Conservation (phyloP, 2,329 filamentous ascomycete species). For the Incumbomyces lentus region DNA sequence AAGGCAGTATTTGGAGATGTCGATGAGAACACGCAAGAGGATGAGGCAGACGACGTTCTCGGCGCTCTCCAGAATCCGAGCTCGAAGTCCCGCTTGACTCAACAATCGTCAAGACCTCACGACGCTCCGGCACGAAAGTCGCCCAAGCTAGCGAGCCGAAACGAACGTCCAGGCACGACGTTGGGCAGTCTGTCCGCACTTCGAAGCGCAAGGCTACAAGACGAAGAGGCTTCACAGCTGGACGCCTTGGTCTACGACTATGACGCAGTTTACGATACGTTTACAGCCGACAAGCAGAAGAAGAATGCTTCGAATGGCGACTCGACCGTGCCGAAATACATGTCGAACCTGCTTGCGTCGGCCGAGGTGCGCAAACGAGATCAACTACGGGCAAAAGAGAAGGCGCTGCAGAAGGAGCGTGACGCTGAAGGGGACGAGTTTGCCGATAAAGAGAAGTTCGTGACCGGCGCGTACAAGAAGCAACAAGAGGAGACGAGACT, state of each 20-base stretch:
- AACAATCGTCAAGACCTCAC: not conserved
- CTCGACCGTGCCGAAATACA: slow-evolving; percentile 45
- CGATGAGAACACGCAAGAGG: slow-evolving; percentile 27
- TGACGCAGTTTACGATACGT: slow-evolving; percentile 38
- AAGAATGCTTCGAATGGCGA: slow-evolving; percentile 8
- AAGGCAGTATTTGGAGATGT: slow-evolving; percentile 37
- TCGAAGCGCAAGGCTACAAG: slow-evolving; percentile 36
- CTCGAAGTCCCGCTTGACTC: slow-evolving; percentile 23
- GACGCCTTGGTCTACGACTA: slow-evolving; percentile 42
- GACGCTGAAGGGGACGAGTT: slow-evolving; percentile 58
- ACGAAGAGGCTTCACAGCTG: slow-evolving; percentile 32
- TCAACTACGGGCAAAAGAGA: slow-evolving; percentile 51
- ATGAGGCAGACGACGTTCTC: slow-evolving; percentile 11
- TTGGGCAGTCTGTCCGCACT: slow-evolving; percentile 38
- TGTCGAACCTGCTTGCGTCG: slow-evolving; percentile 48
- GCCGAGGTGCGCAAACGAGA: slow-evolving; percentile 55
- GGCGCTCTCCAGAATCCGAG: slow-evolving; percentile 9
- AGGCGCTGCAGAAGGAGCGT: slow-evolving; percentile 49
- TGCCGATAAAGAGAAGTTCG: slow-evolving; percentile 57
- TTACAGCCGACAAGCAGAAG: slow-evolving; percentile 25
- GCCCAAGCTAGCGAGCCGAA: slow-evolving; percentile 21
- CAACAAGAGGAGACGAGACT: slow-evolving; percentile 51
- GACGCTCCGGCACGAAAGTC: slow-evolving; percentile 26
- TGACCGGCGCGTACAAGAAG: slow-evolving; percentile 54
- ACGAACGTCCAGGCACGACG: slow-evolving; percentile 18